A percentile compares a stretch with the other conserved stretches of the same genome.
Conservation (phyloP, 257 asterid species). For the Lycium barbarum region DNA sequence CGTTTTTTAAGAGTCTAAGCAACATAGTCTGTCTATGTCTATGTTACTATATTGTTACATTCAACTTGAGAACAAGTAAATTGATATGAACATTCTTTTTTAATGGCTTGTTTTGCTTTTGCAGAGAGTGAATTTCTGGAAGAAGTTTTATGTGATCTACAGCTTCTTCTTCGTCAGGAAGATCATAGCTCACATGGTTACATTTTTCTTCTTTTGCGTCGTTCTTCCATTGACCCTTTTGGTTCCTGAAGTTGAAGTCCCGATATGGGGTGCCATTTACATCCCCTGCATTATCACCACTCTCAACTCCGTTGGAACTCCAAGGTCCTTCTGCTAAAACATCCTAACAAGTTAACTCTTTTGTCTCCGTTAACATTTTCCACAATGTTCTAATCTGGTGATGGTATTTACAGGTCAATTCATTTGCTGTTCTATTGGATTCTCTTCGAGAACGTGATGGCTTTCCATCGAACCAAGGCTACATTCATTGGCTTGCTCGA, state of each 20-base stretch:
- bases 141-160: conserved; percentile 93
- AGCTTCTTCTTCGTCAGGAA: conserved; percentile 98
- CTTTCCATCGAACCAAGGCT: conserved; percentile 95
- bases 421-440: conserved; percentile 93
- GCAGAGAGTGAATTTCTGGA: conserved; percentile 84
- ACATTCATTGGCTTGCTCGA: conserved; percentile 86
- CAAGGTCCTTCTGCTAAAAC: conserved; percentile 53
- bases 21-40: background rate
- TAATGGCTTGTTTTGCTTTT: background rate
- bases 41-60: background rate
- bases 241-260: conserved; percentile 61
- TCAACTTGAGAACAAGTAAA: background rate
- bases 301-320: conserved; percentile 93
- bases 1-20: background rate
- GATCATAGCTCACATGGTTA: conserved; percentile 90
- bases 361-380: background rate
- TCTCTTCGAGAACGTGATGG: conserved; percentile 96
- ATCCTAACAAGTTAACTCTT: background rate
- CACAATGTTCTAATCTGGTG: background rate
- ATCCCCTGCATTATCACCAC: conserved; percentile 86
- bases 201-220: conserved; percentile 66
- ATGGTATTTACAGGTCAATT: conserved; percentile 65
- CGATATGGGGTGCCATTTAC: conserved; percentile 88
- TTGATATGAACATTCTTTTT: background rate
- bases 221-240: conserved; percentile 56